phyloP scores from a whole-genome alignment of 352 stramenopile genomes.

The Phytophthora pisi region DNA sequence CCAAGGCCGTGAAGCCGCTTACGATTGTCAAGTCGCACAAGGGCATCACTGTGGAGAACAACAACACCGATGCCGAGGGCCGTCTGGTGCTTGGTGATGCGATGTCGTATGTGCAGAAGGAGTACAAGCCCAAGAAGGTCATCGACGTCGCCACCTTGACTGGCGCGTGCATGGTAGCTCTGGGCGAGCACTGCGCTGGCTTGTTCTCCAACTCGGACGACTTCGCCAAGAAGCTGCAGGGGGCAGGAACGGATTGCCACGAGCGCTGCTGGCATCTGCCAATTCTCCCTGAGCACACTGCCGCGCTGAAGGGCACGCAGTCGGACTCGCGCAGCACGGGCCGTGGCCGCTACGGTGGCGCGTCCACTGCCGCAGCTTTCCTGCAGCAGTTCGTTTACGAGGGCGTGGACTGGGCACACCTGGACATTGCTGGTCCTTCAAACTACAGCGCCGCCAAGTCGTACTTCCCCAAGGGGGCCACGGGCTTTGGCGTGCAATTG shows the following conservation, averaged over 20 bases:
- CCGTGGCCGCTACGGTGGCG: conserved; percentile 79
- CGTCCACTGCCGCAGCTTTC: conserved; percentile 87
- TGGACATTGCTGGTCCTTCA: conserved; percentile 90
- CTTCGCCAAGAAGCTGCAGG: conserved; percentile 71
- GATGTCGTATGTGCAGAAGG: conserved; percentile 88
- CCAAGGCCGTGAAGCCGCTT: conserved; percentile 86
- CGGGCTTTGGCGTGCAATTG: conserved; percentile 88
- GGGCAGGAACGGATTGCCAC: conserved; percentile 62
- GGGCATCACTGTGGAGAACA: conserved; percentile 91
- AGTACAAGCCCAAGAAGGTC: conserved; percentile 91
- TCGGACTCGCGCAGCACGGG: conserved; percentile 84
- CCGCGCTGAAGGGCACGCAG: conserved; percentile 80
- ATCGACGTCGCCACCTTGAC: conserved; percentile 96
- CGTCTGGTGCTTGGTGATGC: conserved; percentile 91
- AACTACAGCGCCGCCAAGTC: conserved; percentile 85
- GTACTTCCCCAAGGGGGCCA: conserved; percentile 87
- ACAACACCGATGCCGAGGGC: conserved; percentile 93
- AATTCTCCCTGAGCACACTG: conserved; percentile 85
- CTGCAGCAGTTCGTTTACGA: conserved; percentile 90
- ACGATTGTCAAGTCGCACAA: conserved; percentile 91
- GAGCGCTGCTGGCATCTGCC: conserved; percentile 91
- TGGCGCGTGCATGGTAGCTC: conserved; percentile 87
- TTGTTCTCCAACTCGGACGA: conserved; percentile 93
- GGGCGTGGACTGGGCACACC: conserved; percentile 87
- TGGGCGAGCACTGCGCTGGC: conserved; percentile 90